phyloP scores from a whole-genome alignment of 257 asterid genomes.

The Marsdenia floribunda region DNA sequence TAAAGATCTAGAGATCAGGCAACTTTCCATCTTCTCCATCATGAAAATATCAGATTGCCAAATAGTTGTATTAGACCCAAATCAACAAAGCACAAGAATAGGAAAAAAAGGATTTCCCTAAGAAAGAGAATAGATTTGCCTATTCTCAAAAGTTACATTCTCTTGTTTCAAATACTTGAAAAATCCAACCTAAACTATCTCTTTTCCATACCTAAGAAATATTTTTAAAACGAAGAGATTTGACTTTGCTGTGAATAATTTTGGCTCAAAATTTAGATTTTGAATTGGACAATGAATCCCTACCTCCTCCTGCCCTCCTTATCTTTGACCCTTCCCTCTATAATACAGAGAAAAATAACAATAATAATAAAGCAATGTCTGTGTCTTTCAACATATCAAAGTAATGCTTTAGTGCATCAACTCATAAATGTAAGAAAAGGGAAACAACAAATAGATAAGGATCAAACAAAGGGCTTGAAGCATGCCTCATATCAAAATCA shows the following conservation, averaged over 20 bases:
- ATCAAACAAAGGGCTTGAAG: slow-evolving; percentile 7
- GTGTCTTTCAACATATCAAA: not conserved
- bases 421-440: not conserved
- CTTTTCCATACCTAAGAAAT: not conserved
- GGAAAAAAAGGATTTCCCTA: not conserved
- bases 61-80: not conserved
- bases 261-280: no score
- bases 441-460: not conserved
- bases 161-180: not conserved
- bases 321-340: no score
- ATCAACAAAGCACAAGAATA: not conserved
- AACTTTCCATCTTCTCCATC: not conserved
- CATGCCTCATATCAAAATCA: slow-evolving; percentile 85
- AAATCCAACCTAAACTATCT: not conserved
- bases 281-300: no score
- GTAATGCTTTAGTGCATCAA: not conserved
- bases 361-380: not conserved
- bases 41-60: not conserved
- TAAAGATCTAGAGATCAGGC: not conserved
- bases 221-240: no score
- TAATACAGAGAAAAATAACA: no score
- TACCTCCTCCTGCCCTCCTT: no score
- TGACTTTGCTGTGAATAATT: no score
- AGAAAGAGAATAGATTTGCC: not conserved
- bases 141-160: not conserved